Evolutionary conservation across 202 grass and related monocot genomes (phyloP), one percentile per base, ranked within the genome.

Genomic region (Elaeis oleifera): DNA sequence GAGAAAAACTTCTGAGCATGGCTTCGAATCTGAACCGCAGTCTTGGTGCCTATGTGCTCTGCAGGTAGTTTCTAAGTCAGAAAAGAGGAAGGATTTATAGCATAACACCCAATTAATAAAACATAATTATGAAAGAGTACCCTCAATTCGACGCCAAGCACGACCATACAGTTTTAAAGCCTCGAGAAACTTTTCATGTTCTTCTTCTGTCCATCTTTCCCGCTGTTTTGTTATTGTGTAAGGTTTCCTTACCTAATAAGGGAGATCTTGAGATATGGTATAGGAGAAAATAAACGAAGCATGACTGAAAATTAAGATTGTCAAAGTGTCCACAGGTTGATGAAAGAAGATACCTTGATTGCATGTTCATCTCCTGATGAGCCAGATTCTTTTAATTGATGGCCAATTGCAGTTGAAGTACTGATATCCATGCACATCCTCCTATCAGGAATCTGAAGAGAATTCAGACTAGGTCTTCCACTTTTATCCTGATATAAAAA

Each of bases 1-100:
- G 88, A 89, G 82, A 97, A 97, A 72, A 97, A 92, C 69, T 92
- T 97, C 80, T 97, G 92, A 58, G 92, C 88, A 78, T 97, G 92
- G 62, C 92, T 97, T 64, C 88, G 84, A 53, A 97, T 97, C 79
- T 97, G 92, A 64, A 97, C 79, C 23, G 81, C 85, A 24, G 88
- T 89, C 74, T 92, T 97, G 58, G 92, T 86, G 55, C 88, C 92
- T 62, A 97, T 92, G 76, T 97, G 88, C 71, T 97, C 92, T 97
- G 81, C 66, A 71, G 53, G 53, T 59, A 52, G n/a, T 29, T 0
- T 39, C 20, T 59, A 7, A 18, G 16, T 73, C 50, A 63, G 50
- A 48, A 73, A 14, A 73, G 24, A 23, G 23, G 18, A 39, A 39
- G 8, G 11, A 5, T 19, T 48, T 54, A 16, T 18, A 44, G 14